Evolutionary conservation across 2,329 filamentous ascomycete species (phyloP).

Genomic region (Trichoderma koningii): DNA sequence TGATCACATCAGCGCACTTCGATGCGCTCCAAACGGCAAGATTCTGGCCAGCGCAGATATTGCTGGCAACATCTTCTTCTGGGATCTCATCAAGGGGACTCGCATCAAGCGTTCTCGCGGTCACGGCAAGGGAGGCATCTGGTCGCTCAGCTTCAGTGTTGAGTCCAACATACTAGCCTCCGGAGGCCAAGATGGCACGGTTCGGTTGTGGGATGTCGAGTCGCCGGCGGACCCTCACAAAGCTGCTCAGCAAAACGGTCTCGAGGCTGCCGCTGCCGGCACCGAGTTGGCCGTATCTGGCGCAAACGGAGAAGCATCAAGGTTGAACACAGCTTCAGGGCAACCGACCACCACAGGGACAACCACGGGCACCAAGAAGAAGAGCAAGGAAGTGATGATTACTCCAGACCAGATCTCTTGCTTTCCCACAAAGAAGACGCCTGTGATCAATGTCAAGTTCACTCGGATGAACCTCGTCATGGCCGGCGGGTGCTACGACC

Average conservation of each 20-base stretch:
- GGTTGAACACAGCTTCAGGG: slow-evolving; percentile 34
- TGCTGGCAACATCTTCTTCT: slow-evolving; percentile 86
- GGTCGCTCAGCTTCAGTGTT: slow-evolving; percentile 89
- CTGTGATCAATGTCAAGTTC: slow-evolving; percentile 89
- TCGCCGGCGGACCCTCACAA: slow-evolving; percentile 67
- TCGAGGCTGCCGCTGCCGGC: slow-evolving; percentile 47
- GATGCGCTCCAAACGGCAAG: slow-evolving; percentile 85
- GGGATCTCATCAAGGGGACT: slow-evolving; percentile 86
- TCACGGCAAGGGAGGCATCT: slow-evolving; percentile 90
- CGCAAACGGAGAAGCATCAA: slow-evolving; percentile 37
- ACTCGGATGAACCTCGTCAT: slow-evolving; percentile 94
- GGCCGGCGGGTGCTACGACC: slow-evolving; percentile 72
- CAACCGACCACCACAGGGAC: slow-evolving; percentile 36
- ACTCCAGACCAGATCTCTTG: slow-evolving; percentile 92
- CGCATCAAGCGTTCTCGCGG: slow-evolving; percentile 91
- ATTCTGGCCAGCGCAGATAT: slow-evolving; percentile 89
- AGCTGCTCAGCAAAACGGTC: slow-evolving; percentile 49
- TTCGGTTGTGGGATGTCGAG: slow-evolving; percentile 90
- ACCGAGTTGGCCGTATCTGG: slow-evolving; percentile 43
- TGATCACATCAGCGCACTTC: slow-evolving; percentile 80
- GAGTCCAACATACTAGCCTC: slow-evolving; percentile 90
- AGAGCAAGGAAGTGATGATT: slow-evolving; percentile 85
- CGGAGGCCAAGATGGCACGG: slow-evolving; percentile 87
- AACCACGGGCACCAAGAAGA: slow-evolving; percentile 62
- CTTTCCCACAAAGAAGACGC: slow-evolving; percentile 94